Percentiles rank a stretch among this genome's conserved stretches.
These are phyloP conservation scores for Caryopteris hybrid DNA, from an alignment of 305 asterid species.

Conservation along the genomic window DNA sequence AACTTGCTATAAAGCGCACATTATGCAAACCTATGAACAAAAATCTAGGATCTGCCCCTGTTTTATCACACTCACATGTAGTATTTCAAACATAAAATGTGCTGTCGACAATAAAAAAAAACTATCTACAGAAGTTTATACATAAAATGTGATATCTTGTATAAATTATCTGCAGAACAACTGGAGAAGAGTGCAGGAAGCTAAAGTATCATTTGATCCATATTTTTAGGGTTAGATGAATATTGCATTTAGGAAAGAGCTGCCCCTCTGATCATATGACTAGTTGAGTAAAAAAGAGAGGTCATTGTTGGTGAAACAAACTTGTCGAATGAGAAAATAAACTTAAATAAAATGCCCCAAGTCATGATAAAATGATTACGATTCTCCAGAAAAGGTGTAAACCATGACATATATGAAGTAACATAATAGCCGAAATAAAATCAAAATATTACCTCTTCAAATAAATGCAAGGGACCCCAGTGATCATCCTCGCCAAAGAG, in stretches of 20 bases:
- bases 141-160: neutral
- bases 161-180: too few relatives aligned
- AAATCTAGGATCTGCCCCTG: neutral
- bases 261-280: neutral
- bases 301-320: neutral
- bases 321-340: neutral
- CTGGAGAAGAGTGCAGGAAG: neutral
- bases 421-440: neutral
- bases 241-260: neutral
- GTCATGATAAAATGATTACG: neutral
- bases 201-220: neutral
- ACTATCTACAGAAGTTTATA: too few relatives aligned
- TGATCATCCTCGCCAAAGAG: slow-evolving; percentile 82
- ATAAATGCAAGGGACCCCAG: slow-evolving; percentile 87
- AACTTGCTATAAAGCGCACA: neutral
- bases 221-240: neutral
- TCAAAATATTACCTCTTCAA: slow-evolving; percentile 62
- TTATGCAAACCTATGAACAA: neutral
- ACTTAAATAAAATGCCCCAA: neutral
- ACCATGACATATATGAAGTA: neutral
- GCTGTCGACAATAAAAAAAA: neutral
- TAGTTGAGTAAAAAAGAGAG: neutral
- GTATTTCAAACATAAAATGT: too few relatives aligned
- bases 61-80: neutral
- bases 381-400: neutral